These are phyloP conservation scores for Taphrina communis DNA, from an alignment of 1,139 yeast species.

Conservation along the genomic window DNA sequence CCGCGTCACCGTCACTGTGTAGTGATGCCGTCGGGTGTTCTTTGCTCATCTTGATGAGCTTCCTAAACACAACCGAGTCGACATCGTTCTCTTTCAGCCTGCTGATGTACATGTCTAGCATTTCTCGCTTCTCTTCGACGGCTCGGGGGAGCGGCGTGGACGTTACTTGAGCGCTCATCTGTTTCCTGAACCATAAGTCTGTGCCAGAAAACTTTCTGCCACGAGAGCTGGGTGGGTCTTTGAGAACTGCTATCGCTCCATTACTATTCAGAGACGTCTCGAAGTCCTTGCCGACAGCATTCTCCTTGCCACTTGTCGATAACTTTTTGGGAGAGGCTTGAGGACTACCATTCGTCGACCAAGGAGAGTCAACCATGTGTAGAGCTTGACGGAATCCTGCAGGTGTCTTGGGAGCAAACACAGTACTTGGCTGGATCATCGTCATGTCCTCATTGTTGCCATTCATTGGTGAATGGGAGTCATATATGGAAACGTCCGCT, in stretches of 20 bases:
- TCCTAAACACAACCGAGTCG: conserved; percentile 37
- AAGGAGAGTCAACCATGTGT: conserved; percentile 28
- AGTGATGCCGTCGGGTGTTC: conserved; percentile 22
- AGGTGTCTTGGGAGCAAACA: conserved; percentile 33
- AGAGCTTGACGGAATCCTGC: conserved; percentile 28
- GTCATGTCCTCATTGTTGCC: conserved; percentile 15
- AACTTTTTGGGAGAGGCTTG: not conserved
- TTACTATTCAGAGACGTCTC: not conserved
- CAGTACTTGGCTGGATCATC: conserved; percentile 2
- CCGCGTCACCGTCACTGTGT: conserved; percentile 5
- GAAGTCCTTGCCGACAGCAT: not conserved
- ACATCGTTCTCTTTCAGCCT: conserved; percentile 29
- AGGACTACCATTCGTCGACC: conserved; percentile 13
- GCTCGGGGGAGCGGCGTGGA: conserved; percentile 37
- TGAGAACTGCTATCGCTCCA: conserved; percentile 7
- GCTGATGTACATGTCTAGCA: conserved; percentile 22
- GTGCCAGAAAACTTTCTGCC: conserved; percentile 29
- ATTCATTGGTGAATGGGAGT: conserved; percentile 2
- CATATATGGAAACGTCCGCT: conserved; percentile 1
- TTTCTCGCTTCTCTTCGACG: conserved; percentile 25
- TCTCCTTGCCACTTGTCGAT: conserved; percentile 1
- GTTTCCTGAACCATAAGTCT: conserved; percentile 40
- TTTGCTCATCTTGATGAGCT: conserved; percentile 38
- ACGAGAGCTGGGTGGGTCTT: not conserved
- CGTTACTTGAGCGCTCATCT: conserved; percentile 35